These are phyloP conservation scores for Colletotrichum sp. DNA, from an alignment of 2,329 filamentous ascomycete genomes.

Conservation along the genomic window DNA sequence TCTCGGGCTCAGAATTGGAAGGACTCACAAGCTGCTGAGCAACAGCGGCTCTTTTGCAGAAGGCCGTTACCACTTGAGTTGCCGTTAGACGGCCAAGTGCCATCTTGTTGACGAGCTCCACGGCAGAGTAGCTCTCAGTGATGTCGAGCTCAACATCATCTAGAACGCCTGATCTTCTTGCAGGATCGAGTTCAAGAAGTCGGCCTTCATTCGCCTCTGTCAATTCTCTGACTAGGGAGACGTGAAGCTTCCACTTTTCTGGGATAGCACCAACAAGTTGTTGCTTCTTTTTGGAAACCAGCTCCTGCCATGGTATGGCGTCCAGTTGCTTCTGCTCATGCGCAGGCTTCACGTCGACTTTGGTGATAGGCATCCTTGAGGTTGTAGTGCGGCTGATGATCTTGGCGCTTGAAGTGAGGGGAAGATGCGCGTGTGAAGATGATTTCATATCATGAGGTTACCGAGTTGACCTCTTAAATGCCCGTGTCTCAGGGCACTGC, in stretches of 20 bases:
- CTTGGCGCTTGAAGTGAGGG: not conserved
- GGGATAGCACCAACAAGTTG: not conserved
- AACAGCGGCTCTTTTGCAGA: not conserved
- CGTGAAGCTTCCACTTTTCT: not conserved
- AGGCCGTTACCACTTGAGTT: not conserved
- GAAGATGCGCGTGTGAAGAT: not conserved
- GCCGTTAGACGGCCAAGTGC: not conserved
- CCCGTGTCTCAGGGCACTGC: not conserved
- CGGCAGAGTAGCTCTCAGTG: not conserved
- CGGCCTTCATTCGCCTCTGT: not conserved
- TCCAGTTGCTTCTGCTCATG: not conserved
- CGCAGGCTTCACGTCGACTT: not conserved
- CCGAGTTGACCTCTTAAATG: not conserved
- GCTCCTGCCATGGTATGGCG: not conserved
- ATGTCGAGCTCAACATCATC: not conserved
- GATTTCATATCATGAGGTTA: not conserved
- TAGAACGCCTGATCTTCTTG: not conserved
- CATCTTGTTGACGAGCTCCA: not conserved
- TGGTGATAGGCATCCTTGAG: not conserved
- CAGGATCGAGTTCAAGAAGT: not conserved
- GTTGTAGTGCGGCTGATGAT: not conserved
- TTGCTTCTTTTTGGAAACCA: not conserved
- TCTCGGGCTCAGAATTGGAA: not conserved
- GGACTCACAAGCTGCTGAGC: not conserved
- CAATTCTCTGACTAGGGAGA: not conserved